phyloP scores from a whole-genome alignment of 768 basidiomycete genomes.

The Cystoderma amianthinum region DNA sequence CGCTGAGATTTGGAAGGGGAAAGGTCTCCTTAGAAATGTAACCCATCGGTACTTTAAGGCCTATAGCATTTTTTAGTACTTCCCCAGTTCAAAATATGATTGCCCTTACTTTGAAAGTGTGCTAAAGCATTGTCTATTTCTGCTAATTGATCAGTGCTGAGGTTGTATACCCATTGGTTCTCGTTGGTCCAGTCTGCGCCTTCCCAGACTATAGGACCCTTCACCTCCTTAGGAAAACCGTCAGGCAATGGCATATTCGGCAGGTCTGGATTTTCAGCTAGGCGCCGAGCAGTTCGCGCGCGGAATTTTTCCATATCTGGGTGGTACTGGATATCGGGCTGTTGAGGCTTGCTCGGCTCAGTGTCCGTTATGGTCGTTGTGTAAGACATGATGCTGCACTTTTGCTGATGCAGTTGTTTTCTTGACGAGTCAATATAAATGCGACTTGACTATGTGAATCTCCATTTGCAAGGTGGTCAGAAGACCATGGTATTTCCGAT shows the following conservation, averaged over 20 bases:
- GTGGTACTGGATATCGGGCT: slow-evolving; percentile 37
- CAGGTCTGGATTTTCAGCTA: slow-evolving; percentile 28
- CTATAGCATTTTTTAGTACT: background rate
- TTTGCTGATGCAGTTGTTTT: background rate
- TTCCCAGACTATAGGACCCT: slow-evolving; percentile 38
- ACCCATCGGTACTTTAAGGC: slow-evolving; percentile 18
- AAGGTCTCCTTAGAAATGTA: slow-evolving; percentile 30
- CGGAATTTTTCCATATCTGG: slow-evolving; percentile 31
- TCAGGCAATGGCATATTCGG: slow-evolving; percentile 25
- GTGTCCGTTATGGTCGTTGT: background rate
- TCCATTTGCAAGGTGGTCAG: background rate
- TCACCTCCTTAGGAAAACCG: slow-evolving; percentile 25
- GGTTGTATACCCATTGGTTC: slow-evolving; percentile 34
- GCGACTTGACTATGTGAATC: background rate
- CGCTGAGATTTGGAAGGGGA: slow-evolving; percentile 32
- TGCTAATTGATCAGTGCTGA: slow-evolving; percentile 22
- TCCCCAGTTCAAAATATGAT: background rate
- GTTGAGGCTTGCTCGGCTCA: slow-evolving; percentile 1
- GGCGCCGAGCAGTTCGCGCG: slow-evolving; percentile 26
- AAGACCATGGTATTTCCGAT: background rate
- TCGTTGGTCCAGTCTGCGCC: slow-evolving; percentile 34
- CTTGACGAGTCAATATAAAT: background rate
- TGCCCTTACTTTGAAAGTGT: slow-evolving; percentile 35
- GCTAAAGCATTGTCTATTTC: slow-evolving; percentile 31
- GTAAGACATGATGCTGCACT: background rate